These are phyloP conservation scores for Carex pumila DNA, from an alignment of 176 grass and related monocot species.

Conservation along the genomic window DNA sequence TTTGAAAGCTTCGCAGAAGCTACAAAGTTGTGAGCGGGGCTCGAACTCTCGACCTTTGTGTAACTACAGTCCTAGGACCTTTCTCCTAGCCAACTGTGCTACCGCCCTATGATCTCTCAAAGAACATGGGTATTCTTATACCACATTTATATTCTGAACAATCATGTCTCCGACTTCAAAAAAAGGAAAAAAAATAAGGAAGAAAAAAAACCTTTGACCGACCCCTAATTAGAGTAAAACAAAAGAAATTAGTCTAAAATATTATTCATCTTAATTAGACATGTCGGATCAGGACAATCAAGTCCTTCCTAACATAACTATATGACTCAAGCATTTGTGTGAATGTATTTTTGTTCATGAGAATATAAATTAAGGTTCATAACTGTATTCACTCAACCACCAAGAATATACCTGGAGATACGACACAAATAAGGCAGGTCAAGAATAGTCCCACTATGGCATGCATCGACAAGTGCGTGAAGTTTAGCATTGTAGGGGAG, in stretches of 20 bases:
- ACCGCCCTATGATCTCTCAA: too few relatives aligned
- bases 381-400: neutral
- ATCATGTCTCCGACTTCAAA: neutral
- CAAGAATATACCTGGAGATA: slow-evolving; percentile 39
- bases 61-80: too few relatives aligned
- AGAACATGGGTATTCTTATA: neutral
- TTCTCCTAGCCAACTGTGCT: too few relatives aligned
- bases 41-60: too few relatives aligned
- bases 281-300: neutral
- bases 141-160: neutral
- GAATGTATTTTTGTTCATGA: neutral
- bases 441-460: slow-evolving; percentile 88
- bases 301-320: neutral
- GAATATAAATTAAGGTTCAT: neutral
- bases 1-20: too few relatives aligned
- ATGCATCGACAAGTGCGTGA: slow-evolving; percentile 74
- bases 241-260: neutral
- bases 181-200: neutral
- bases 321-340: neutral
- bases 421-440: slow-evolving; percentile 81
- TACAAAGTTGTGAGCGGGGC: too few relatives aligned
- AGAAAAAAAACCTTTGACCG: neutral
- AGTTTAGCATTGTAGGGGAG: slow-evolving; percentile 52
- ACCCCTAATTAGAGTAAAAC: neutral
- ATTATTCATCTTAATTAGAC: neutral